These are phyloP conservation scores for Zymoseptoria passerinii DNA, from an alignment of 2,329 filamentous ascomycete genomes.

Conservation along the genomic window DNA sequence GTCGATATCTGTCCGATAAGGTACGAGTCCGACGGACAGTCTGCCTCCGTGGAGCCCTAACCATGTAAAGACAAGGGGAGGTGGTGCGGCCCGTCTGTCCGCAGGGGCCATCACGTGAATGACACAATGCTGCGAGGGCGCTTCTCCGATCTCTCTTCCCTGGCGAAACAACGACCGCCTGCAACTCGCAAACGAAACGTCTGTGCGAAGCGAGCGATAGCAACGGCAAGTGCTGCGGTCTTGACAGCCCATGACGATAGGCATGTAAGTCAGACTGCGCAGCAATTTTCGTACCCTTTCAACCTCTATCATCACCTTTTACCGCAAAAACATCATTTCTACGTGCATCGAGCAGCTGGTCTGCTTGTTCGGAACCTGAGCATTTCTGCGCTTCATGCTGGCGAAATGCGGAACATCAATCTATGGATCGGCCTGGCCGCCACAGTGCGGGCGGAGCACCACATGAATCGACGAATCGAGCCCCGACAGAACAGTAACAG, in stretches of 20 bases:
- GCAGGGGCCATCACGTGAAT: not conserved
- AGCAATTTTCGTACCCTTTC: not conserved
- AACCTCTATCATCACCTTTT: not conserved
- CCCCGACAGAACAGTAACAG: constrained; percentile 18
- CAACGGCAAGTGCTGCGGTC: not conserved
- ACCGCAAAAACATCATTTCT: not conserved
- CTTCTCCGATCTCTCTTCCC: not conserved
- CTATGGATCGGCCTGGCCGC: not conserved
- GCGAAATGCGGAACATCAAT: not conserved
- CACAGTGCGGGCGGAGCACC: constrained; percentile 29
- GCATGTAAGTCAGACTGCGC: not conserved
- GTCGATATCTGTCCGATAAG: not conserved
- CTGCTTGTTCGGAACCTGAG: not conserved
- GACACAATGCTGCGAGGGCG: not conserved
- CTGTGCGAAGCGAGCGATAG: not conserved
- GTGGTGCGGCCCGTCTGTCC: not conserved
- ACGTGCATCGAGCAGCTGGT: not conserved
- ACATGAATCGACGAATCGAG: constrained; percentile 25
- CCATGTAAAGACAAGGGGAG: not conserved
- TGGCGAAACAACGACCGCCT: not conserved
- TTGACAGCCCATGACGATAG: not conserved
- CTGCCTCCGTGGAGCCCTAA: not conserved
- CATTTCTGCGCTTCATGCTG: not conserved
- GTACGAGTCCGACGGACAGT: not conserved
- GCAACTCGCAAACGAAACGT: not conserved